Evolutionary conservation across 257 asterid species (phyloP).

Genomic region (Vinca minor): DNA sequence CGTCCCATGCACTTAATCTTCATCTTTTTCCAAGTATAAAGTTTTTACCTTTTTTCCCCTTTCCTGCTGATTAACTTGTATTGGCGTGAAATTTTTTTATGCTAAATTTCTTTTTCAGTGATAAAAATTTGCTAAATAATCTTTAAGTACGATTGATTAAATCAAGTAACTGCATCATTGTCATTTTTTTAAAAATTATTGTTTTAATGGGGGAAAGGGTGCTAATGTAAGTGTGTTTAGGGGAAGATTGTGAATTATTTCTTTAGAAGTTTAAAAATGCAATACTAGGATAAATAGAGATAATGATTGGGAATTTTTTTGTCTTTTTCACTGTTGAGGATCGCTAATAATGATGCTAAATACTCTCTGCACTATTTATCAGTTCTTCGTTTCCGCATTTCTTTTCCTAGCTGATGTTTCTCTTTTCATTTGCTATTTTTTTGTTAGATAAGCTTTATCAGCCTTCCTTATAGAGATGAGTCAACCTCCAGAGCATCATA

Average conservation of each 20-base stretch:
- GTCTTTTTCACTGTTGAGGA: background rate
- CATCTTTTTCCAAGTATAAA: too few species aligned
- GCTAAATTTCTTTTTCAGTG: background rate
- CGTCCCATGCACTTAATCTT: background rate
- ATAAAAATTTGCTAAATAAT: background rate
- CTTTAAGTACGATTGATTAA: background rate
- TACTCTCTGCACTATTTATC: background rate
- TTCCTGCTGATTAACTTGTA: background rate
- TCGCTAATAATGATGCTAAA: background rate
- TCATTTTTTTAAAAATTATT: background rate
- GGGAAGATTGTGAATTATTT: background rate
- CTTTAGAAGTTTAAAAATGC: too few species aligned
- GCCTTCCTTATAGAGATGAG: slow-evolving; percentile 1
- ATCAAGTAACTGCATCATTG: background rate
- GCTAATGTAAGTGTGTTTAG: too few species aligned
- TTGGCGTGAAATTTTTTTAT: too few species aligned
- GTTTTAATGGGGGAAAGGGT: background rate
- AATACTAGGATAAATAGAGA: too few species aligned
- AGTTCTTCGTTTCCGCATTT: background rate
- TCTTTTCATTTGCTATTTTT: background rate
- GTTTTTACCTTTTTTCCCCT: background rate
- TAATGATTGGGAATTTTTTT: too few species aligned
- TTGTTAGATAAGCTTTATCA: background rate
- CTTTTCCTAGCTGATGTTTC: background rate
- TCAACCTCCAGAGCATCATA: background rate